These are phyloP conservation scores for Plenodomus lindquistii DNA, from an alignment of 2,329 filamentous ascomycete species.

Conservation along the genomic window DNA sequence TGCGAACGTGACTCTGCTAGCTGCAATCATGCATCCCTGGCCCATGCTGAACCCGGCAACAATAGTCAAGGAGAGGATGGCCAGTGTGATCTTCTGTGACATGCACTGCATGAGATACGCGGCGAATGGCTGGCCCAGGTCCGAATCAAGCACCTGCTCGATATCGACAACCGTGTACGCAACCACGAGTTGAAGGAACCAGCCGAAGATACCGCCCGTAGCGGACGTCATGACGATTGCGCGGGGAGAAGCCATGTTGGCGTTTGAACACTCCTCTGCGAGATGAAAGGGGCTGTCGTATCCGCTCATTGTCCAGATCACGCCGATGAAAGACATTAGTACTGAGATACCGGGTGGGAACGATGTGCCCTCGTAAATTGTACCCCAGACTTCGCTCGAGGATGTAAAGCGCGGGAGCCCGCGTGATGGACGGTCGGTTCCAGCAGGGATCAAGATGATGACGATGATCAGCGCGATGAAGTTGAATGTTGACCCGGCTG, in stretches of 20 bases:
- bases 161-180: conserved; percentile 73
- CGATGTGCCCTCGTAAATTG: conserved; percentile 67
- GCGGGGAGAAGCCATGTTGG: conserved; percentile 69
- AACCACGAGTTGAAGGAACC: conserved; percentile 73
- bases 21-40: conserved; percentile 71
- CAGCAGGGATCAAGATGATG: conserved; percentile 70
- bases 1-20: conserved; percentile 70
- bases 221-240: conserved; percentile 72
- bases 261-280: conserved; percentile 76
- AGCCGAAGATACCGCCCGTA: conserved; percentile 69
- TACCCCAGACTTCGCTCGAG: conserved; percentile 65
- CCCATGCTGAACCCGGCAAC: conserved; percentile 73
- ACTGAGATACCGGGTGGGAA: conserved; percentile 70
- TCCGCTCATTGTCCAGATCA: conserved; percentile 71
- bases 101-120: conserved; percentile 70
- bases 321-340: conserved; percentile 71
- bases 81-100: conserved; percentile 62
- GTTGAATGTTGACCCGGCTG: conserved; percentile 71
- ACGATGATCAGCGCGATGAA: conserved; percentile 68
- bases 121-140: conserved; percentile 71
- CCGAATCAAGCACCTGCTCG: conserved; percentile 59
- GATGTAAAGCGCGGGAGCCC: conserved; percentile 62
- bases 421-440: conserved; percentile 54
- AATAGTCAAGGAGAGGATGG: conserved; percentile 68
- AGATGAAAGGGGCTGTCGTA: conserved; percentile 73